Conservation (phyloP, 352 stramenopile genomes). For the Phytopythium delawarense region DNA sequence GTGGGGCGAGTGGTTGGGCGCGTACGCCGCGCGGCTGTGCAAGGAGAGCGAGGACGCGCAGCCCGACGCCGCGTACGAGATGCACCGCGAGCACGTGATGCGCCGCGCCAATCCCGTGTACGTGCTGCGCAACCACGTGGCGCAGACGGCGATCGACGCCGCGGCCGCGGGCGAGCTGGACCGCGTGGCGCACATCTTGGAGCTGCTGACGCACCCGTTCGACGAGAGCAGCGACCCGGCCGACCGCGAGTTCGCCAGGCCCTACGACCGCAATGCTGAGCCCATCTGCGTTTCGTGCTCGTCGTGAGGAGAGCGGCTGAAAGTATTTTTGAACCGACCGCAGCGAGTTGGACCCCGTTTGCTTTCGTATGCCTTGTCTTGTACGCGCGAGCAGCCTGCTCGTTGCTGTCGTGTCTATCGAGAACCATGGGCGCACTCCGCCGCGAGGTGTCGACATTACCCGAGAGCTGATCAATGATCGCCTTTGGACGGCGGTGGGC, state of each 20-base stretch:
- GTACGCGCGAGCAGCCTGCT: too few relatives aligned
- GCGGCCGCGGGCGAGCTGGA: conserved; percentile 66
- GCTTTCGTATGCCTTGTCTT: too few relatives aligned
- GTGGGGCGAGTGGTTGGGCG: conserved; percentile 59
- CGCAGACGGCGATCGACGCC: conserved; percentile 82
- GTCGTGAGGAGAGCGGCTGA: conserved; percentile 24
- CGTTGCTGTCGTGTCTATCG: too few relatives aligned
- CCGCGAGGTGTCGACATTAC: too few relatives aligned
- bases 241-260: conserved; percentile 45
- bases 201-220: conserved; percentile 71
- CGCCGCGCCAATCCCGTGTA: conserved; percentile 72
- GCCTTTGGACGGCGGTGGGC: too few relatives aligned
- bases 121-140: conserved; percentile 88
- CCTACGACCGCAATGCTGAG: conserved; percentile 41
- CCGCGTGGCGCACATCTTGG: conserved; percentile 59
- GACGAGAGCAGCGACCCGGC: conserved; percentile 30
- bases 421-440: too few relatives aligned
- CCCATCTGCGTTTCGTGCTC: conserved; percentile 83
- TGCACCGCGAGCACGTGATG: conserved; percentile 49
- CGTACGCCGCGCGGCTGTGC: conserved; percentile 44
- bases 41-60: conserved; percentile 23
- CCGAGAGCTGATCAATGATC: too few relatives aligned
- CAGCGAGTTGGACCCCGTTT: background rate
- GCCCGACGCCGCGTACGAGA: conserved; percentile 12
- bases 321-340: background rate